A percentile compares a stretch with the other conserved stretches of the same genome.
phyloP scores from a whole-genome alignment of 1,284 basidiomycete genomes.

The Boletus semigastroideus region DNA sequence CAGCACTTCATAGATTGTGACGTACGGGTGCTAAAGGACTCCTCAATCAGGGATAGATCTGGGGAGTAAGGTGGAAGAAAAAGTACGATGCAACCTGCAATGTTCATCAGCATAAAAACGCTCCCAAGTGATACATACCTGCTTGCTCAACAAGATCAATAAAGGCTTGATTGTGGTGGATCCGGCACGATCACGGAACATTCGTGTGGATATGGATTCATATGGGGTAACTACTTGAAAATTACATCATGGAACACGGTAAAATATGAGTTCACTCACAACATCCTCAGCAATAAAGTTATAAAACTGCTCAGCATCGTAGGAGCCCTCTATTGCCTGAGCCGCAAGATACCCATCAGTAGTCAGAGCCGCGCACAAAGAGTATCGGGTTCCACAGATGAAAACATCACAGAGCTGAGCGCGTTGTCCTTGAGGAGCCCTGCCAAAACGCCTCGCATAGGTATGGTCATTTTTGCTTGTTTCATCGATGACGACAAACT shows the following conservation, averaged over 20 bases:
- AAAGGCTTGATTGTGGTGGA: constrained; percentile 7
- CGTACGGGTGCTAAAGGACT: too few relatives aligned
- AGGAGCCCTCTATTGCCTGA: not conserved
- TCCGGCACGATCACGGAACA: constrained; percentile 4
- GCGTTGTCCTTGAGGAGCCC: constrained; percentile 1
- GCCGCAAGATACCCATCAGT: constrained; percentile 6
- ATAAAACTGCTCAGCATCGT: constrained; percentile 3
- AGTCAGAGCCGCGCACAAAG: constrained; percentile 6
- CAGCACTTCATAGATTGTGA: too few relatives aligned
- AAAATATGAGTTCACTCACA: too few relatives aligned
- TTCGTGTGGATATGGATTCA: constrained; percentile 5
- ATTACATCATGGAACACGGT: too few relatives aligned
- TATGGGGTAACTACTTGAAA: constrained; percentile 1
- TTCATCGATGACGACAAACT: constrained; percentile 30
- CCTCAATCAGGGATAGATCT: too few relatives aligned
- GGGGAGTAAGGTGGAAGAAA: too few relatives aligned
- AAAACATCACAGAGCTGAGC: constrained; percentile 5
- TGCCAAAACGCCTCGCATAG: constrained; percentile 1
- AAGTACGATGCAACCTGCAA: not conserved
- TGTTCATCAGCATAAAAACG: not conserved
- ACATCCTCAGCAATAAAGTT: not conserved
- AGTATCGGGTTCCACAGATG: constrained; percentile 4
- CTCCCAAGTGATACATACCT: not conserved
- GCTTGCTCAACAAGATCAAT: not conserved
- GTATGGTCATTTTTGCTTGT: constrained; percentile 28